Percentiles rank a stretch among this genome's conserved stretches.
These are phyloP conservation scores for Phaeodactylum tricornutum DNA, from an alignment of 108 stramenopile genomes.

Conservation along the genomic window DNA sequence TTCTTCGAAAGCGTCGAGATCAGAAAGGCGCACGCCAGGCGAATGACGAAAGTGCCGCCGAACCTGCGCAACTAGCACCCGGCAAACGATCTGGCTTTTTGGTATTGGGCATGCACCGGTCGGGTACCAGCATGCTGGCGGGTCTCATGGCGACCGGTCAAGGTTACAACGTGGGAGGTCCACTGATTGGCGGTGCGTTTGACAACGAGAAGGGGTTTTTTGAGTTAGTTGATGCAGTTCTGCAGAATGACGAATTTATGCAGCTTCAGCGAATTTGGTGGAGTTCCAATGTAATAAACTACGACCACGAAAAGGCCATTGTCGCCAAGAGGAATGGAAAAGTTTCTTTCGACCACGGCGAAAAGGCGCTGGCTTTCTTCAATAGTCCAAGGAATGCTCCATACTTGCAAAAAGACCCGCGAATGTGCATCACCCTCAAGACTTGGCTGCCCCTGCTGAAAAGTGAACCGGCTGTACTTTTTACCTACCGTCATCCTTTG, in stretches of 20 bases:
- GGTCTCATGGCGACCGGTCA: constrained; percentile 59
- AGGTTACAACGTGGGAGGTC: constrained; percentile 68
- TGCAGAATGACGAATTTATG: constrained; percentile 87
- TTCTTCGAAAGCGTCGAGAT: constrained; percentile 5
- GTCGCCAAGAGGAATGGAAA: constrained; percentile 34
- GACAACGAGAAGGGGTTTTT: constrained; percentile 91
- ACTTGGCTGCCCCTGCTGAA: constrained; percentile 78
- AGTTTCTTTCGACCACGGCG: constrained; percentile 48
- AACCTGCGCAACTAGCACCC: neutral
- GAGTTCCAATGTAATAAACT: constrained; percentile 49
- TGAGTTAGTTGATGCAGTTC: constrained; percentile 70
- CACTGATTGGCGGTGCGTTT: constrained; percentile 36
- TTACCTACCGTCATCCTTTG: constrained; percentile 88
- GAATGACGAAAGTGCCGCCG: neutral
- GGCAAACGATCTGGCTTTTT: constrained; percentile 41
- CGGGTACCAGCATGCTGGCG: constrained; percentile 70
- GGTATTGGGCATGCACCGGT: constrained; percentile 85
- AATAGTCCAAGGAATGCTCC: constrained; percentile 56
- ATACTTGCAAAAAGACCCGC: constrained; percentile 88
- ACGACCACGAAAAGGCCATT: constrained; percentile 50
- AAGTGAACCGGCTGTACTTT: constrained; percentile 70
- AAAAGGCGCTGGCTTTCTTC: constrained; percentile 42
- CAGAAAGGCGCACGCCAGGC: neutral
- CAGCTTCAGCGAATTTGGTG: constrained; percentile 56
- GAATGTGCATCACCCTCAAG: constrained; percentile 82